Percentiles rank a stretch among this genome's conserved stretches.
Conservation (phyloP, 2,329 filamentous ascomycete species). For the Alternaria hordeiaustralica region DNA sequence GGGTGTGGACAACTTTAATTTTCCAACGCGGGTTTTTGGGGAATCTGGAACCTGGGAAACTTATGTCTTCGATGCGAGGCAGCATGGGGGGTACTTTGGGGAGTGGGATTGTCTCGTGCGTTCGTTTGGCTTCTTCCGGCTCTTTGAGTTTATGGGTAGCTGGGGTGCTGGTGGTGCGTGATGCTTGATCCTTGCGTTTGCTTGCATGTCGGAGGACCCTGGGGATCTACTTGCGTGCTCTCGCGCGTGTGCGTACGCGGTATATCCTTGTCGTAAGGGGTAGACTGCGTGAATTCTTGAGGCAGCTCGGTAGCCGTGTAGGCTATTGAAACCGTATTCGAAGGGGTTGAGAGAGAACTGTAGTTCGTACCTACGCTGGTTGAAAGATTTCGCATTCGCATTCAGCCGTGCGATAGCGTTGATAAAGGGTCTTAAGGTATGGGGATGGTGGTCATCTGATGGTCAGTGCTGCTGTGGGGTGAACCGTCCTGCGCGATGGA, state of each 20-base stretch:
- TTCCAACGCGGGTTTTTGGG: not conserved
- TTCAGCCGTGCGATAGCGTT: not conserved
- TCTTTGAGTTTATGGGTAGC: not conserved
- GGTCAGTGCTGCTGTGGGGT: not conserved
- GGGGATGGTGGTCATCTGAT: not conserved
- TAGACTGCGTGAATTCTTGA: not conserved
- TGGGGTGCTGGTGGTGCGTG: not conserved
- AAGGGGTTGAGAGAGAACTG: not conserved
- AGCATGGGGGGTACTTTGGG: not conserved
- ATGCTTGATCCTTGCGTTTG: not conserved
- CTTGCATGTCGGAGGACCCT: not conserved
- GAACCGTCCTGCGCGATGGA: not conserved
- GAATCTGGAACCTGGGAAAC: not conserved
- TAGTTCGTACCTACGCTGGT: not conserved
- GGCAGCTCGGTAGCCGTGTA: not conserved
- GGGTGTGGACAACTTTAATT: not conserved
- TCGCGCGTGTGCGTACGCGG: not conserved
- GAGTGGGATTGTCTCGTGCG: not conserved
- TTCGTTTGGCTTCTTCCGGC: not conserved
- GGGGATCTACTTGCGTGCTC: not conserved
- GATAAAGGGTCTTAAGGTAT: not conserved
- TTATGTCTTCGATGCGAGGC: not conserved
- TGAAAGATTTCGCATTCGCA: not conserved
- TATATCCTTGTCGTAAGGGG: not conserved
- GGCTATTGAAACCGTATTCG: not conserved